Evolutionary conservation across 345 rosid genomes (phyloP), one percentile per base, ranked within the genome.

Genomic region (Cardiospermum halicacabum): DNA sequence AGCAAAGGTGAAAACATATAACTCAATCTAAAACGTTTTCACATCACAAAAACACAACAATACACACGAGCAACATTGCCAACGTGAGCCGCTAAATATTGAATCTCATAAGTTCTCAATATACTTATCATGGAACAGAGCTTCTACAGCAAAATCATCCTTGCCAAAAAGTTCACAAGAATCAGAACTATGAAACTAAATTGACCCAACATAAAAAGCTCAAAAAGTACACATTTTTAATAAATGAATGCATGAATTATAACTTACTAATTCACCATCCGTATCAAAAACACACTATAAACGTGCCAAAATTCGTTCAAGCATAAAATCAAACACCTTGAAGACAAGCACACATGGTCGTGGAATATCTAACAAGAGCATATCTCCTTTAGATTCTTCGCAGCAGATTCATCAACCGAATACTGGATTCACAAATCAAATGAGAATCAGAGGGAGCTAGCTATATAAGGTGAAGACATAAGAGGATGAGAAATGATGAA

Each of bases 331-430:
- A 84, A 84, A 75, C 89, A 77, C 13, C n/a, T 82, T 66, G 73
- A 32, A 45, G 31, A 64, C 86, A 57, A 15, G 21, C 7, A 0
- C 7, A 10, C 28, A n/a, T n/a, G n/a, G n/a, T n/a, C n/a, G 2
- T n/a, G 39, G 4, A 40, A 12, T 12, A 51, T 58, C 70, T 45
- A 76, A 45, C 75, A 68, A 32, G 64, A 63, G 62, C 93, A 89
- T 13, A 83, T 66, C 59, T 72, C 75, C 67, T 81, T 90, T 78
- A 86, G n/a, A 71, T 67, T 81, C 21, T 70, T 63, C 3, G 85
- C 97, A 0, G 84, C 86, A 3, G 89, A 82, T 80, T 89, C 89
- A 36, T 89, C 92, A 65, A 87, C 88, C 37, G 88, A 87, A 67
- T 91, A 94, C 97, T 91, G 76, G 55, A 72, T 53, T 66, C 34